Conservation (phyloP, 805 yeast genomes). For the Schizosaccharomyces lindneri region DNA sequence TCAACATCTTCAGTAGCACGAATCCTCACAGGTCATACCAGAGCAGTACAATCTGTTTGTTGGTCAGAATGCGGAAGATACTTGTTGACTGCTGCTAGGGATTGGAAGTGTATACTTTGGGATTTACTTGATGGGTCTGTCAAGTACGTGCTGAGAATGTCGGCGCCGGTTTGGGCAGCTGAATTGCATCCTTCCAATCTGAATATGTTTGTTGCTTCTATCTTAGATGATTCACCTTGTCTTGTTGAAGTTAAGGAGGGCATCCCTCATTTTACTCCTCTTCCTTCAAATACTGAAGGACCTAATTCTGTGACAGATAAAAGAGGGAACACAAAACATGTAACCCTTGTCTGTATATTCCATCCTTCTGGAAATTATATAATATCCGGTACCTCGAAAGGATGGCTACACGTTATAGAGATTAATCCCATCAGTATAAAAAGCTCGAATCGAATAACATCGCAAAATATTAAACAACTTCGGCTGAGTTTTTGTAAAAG, state of each 20-base stretch:
- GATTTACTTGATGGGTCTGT: slow-evolving; percentile 28
- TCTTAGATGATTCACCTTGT: slow-evolving; percentile 37
- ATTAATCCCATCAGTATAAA: slow-evolving; percentile 14
- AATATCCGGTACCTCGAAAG: slow-evolving; percentile 59
- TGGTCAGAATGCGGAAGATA: slow-evolving; percentile 60
- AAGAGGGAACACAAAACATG: slow-evolving; percentile 12
- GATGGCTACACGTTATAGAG: slow-evolving; percentile 33
- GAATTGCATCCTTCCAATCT: slow-evolving; percentile 23
- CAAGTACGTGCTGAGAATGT: slow-evolving; percentile 25
- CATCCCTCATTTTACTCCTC: slow-evolving; percentile 6
- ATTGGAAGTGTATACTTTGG: slow-evolving; percentile 67
- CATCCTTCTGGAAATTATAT: slow-evolving; percentile 30
- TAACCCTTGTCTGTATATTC: slow-evolving; percentile 28
- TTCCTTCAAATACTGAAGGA: slow-evolving; percentile 7
- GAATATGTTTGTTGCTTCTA: slow-evolving; percentile 23
- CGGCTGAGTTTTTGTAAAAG: slow-evolving; percentile 42
- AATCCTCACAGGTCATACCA: slow-evolving; percentile 36
- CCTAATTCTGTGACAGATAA: slow-evolving; percentile 3
- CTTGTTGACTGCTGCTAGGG: slow-evolving; percentile 46
- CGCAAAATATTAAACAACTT: slow-evolving; percentile 47
- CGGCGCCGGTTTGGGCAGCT: slow-evolving; percentile 53
- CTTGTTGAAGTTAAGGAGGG: slow-evolving; percentile 16
- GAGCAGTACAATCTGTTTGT: slow-evolving; percentile 37
- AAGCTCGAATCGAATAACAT: slow-evolving; percentile 31
- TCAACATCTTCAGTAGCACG: slow-evolving; percentile 37